Conservation (phyloP, 768 basidiomycete species). For the Cystofilobasidium capitatum region DNA sequence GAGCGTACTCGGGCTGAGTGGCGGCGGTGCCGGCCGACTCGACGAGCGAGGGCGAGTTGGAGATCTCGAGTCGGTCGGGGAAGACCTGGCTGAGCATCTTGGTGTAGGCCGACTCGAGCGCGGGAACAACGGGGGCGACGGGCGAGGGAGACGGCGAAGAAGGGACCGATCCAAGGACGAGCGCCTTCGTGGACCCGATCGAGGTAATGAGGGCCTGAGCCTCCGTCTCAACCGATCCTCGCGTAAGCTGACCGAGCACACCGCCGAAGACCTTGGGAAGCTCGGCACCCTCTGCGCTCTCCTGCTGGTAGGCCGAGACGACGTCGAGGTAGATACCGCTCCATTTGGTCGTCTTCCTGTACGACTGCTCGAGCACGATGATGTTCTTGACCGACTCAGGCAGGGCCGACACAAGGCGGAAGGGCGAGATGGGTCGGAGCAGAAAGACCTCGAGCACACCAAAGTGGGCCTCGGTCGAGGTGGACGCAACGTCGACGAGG, state of each 20-base stretch:
- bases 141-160: constrained; percentile 36
- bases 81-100: constrained; percentile 77
- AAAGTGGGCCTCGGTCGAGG: constrained; percentile 47
- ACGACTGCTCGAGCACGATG: constrained; percentile 72
- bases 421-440: constrained; percentile 56
- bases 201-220: constrained; percentile 17
- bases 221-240: constrained; percentile 8
- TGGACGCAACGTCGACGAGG: constrained; percentile 37
- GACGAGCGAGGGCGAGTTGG: constrained; percentile 71
- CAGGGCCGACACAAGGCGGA: constrained; percentile 51
- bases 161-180: constrained; percentile 43
- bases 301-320: constrained; percentile 57
- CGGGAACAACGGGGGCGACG: constrained; percentile 54
- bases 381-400: constrained; percentile 57
- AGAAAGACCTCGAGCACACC: constrained; percentile 47
- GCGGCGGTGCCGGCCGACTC: constrained; percentile 56
- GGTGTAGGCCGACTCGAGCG: constrained; percentile 83
- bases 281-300: constrained; percentile 43
- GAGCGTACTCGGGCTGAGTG: constrained; percentile 87
- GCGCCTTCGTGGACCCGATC: constrained; percentile 27
- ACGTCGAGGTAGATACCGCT: constrained; percentile 77
- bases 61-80: constrained; percentile 62
- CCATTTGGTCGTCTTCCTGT: constrained; percentile 71
- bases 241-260: constrained; percentile 48
- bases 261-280: constrained; percentile 53